Percentiles rank a stretch among this genome's conserved stretches.
Conservation (phyloP, 495 filamentous ascomycete genomes). For the Penicillium crystallinum region DNA sequence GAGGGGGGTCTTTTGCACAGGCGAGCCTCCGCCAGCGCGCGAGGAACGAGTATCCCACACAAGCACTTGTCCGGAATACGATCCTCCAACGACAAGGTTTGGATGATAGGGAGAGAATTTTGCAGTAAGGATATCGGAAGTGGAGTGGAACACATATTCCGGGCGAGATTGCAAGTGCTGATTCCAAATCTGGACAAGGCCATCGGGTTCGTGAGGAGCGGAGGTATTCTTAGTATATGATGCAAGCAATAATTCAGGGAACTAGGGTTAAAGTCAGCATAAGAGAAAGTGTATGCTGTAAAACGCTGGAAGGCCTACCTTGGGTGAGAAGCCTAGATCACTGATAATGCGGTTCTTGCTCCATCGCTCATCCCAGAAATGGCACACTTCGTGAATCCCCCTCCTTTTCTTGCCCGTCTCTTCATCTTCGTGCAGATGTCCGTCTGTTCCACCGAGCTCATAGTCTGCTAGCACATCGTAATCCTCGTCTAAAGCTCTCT, state of each 20-base stretch:
- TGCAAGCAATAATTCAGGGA: conserved; percentile 85
- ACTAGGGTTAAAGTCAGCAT: conserved; percentile 41
- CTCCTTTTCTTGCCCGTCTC: conserved; percentile 73
- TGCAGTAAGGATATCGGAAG: conserved; percentile 90
- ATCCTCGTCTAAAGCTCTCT: conserved; percentile 85
- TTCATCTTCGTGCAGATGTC: conserved; percentile 78
- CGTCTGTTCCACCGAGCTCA: conserved; percentile 62
- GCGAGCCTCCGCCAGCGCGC: conserved; percentile 64
- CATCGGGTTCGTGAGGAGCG: conserved; percentile 91
- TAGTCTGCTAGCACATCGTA: conserved; percentile 97
- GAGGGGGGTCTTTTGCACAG: conserved; percentile 91
- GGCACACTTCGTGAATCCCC: conserved; percentile 77
- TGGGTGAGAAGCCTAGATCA: conserved; percentile 86
- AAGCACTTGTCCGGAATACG: conserved; percentile 93
- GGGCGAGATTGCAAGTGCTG: conserved; percentile 86
- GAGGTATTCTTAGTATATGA: conserved; percentile 96
- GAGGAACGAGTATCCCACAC: conserved; percentile 90
- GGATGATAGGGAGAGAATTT: conserved; percentile 98
- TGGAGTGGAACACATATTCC: conserved; percentile 94
- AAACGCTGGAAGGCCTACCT: conserved; percentile 45
- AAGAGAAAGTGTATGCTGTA: background rate
- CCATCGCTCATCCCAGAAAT: conserved; percentile 94
- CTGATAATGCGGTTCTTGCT: conserved; percentile 96
- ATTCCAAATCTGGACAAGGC: conserved; percentile 96
- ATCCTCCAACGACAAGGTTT: conserved; percentile 88